Evolutionary conservation across 176 grass and related monocot genomes (phyloP).

Genomic region (Paspalum notatum): DNA sequence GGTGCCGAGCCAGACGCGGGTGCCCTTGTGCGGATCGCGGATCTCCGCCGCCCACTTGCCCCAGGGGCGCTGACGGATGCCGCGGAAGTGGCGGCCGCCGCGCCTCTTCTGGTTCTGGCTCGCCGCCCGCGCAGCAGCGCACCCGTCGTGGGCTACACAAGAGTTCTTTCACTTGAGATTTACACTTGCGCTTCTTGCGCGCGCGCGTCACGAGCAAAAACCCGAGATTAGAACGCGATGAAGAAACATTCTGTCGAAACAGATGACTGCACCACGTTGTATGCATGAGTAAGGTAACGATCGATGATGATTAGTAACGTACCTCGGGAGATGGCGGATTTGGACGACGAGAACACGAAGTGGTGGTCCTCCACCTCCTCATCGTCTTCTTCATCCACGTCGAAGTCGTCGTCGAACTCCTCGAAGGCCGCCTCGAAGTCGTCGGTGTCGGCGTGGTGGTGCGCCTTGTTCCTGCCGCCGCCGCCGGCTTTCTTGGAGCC

Average conservation of each 20-base stretch:
- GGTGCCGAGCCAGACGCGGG: conserved; percentile 89
- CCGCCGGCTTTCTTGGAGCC: conserved; percentile 30
- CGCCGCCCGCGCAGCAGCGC: neutral
- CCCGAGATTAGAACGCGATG: neutral
- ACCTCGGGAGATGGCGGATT: conserved; percentile 40
- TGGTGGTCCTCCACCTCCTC: neutral
- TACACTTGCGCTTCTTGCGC: neutral
- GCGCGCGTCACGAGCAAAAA: neutral
- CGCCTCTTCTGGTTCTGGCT: conserved; percentile 42
- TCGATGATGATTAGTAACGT: neutral
- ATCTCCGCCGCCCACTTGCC: conserved; percentile 94
- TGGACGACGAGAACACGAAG: conserved; percentile 45
- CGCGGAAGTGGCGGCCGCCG: conserved; percentile 40
- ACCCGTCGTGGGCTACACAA: conserved; percentile 24
- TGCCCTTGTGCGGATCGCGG: conserved; percentile 80
- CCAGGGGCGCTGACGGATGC: conserved; percentile 79
- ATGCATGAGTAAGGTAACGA: no score
- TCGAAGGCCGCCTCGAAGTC: conserved; percentile 79
- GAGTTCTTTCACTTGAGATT: conserved; percentile 26
- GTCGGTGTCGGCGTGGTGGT: neutral
- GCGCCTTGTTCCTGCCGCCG: conserved; percentile 18
- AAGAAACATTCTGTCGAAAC: neutral
- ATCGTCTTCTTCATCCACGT: conserved; percentile 39
- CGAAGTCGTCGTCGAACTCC: conserved; percentile 59
- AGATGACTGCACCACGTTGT: neutral